phyloP scores from a whole-genome alignment of 331 rosid genomes.

The Acacia pycnantha region DNA sequence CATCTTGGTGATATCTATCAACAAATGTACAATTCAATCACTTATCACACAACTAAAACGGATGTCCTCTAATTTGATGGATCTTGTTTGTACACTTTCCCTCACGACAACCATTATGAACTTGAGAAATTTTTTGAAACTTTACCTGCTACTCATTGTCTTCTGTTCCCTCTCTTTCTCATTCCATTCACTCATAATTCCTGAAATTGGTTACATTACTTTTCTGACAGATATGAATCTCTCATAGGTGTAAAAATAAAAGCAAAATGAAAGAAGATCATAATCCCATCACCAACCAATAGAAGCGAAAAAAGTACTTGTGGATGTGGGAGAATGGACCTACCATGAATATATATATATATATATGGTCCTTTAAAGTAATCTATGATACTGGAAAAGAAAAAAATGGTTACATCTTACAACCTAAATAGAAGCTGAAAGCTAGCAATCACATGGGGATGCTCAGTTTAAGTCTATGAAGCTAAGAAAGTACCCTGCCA shows the following conservation, averaged over 20 bases:
- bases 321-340: neutral
- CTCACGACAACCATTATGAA: conserved; percentile 2
- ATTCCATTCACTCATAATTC: neutral
- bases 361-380: conserved; percentile 6
- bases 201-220: neutral
- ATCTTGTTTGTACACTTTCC: neutral
- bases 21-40: neutral
- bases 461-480: conserved; percentile 5
- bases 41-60: neutral
- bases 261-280: neutral
- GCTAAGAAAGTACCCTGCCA: neutral
- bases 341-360: neutral
- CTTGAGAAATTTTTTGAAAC: neutral
- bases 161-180: neutral
- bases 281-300: neutral
- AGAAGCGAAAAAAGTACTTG: neutral
- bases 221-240: neutral
- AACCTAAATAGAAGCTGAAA: neutral
- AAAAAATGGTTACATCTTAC: neutral
- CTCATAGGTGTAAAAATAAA: neutral
- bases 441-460: conserved; percentile 3
- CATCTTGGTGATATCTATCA: neutral
- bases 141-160: conserved; percentile 1
- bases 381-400: neutral
- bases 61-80: neutral